Evolutionary conservation across 2,329 filamentous ascomycete genomes (phyloP), one percentile per base, ranked within the genome.

Genomic region (Trichoderma arundinaceum): DNA sequence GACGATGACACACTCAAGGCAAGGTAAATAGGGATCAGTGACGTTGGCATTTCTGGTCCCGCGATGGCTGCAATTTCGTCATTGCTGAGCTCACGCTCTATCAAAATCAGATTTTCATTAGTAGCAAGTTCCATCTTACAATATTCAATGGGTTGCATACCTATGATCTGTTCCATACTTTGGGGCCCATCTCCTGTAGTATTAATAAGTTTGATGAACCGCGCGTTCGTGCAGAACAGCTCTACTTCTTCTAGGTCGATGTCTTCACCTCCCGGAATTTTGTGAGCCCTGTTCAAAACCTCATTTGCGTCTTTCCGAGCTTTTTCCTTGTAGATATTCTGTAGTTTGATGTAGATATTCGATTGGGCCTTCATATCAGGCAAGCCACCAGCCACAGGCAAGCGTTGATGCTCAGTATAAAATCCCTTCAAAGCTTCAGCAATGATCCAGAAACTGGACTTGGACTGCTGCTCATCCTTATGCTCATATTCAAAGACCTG

Each of bases 311-410:
- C 95, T 72, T 86, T 81, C 39, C 90, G 88, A 49, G 95, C 93
- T 77, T 97, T 96, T 22, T 83, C 79, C 78, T 96, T 97, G 86
- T 98, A 99, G 67, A 98, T 87, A 72, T 91, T 94, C 76, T 98
- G 95, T 12, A 99, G 84, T 72, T 89, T 84, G 70, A 99, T 90
- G 79, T 99, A 99, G 68, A 96, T 90, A 64, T 84, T 87, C 3
- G 94, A 97, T 74, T 94, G 87, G 2, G 95, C 93, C 81, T 99
- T 99, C 95, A 99, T 99, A 76, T 99, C 95, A 1, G 96, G 95
- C 1, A 99, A 82, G 3, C 90, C 88, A 12, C 95, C 96, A 0
- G 94, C 90, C 0, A 99, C 82, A 15, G 95, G 95, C 5, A 99
- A 83, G 33, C 89, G 84, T 7, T 84, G 80, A 74, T 97, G 88